phyloP scores from a whole-genome alignment of 1,139 yeast species.

The Kazachstania sp. region DNA sequence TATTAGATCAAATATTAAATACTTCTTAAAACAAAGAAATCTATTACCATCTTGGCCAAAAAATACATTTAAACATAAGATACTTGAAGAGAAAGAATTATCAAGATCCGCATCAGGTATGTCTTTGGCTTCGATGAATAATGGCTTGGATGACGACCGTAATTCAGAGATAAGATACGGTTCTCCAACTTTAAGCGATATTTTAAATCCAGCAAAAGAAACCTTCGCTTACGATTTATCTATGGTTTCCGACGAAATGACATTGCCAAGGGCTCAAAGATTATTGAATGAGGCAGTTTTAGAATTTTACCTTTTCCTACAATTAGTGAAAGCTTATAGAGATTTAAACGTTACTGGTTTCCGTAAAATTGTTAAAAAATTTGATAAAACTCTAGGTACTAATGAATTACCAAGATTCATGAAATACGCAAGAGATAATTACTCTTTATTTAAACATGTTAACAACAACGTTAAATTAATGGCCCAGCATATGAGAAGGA shows the following conservation, averaged over 20 bases:
- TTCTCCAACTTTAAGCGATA: conserved; percentile 1
- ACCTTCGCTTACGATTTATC: conserved; percentile 17
- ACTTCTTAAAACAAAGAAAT: conserved; percentile 20
- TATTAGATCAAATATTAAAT: conserved; percentile 4
- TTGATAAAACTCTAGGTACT: conserved; percentile 51
- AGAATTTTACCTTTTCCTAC: conserved; percentile 74
- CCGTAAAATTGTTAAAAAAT: conserved; percentile 81
- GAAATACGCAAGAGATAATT: conserved; percentile 32
- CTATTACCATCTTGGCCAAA: conserved; percentile 29
- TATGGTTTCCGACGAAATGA: conserved; percentile 6
- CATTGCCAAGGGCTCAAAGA: conserved; percentile 43
- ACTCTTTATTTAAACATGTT: conserved; percentile 25
- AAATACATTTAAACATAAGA: neutral
- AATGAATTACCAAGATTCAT: conserved; percentile 46
- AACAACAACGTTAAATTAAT: conserved; percentile 21
- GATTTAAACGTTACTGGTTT: conserved; percentile 79
- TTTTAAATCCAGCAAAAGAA: conserved; percentile 29
- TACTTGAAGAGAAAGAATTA: neutral
- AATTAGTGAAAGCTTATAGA: conserved; percentile 67
- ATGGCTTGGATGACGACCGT: neutral
- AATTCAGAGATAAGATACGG: neutral
- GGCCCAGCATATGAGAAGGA: conserved; percentile 20
- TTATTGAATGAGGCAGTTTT: conserved; percentile 69
- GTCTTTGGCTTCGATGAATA: conserved; percentile 2
- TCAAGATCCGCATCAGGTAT: conserved; percentile 6